Percentiles rank a stretch among this genome's conserved stretches.
These are phyloP conservation scores for Pythium aquatile DNA, from an alignment of 352 stramenopile species.

Conservation along the genomic window DNA sequence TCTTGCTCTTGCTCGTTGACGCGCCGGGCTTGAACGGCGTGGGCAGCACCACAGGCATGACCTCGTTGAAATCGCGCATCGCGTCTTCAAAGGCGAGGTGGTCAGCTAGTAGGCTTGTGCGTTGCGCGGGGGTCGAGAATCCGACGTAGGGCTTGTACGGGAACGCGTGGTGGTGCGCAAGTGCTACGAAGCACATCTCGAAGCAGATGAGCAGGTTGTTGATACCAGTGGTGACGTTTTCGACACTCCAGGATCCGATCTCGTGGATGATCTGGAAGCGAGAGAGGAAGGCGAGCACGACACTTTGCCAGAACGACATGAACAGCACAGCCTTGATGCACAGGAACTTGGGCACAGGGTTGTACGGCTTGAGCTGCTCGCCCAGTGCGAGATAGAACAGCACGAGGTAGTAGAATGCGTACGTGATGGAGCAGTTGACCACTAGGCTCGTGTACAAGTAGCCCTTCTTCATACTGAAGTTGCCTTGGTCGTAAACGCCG, in stretches of 20 bases:
- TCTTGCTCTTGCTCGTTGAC: slow-evolving; percentile 61
- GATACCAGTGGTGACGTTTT: slow-evolving; percentile 96
- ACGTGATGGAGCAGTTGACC: slow-evolving; percentile 95
- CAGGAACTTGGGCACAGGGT: slow-evolving; percentile 97
- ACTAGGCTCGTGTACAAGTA: slow-evolving; percentile 94
- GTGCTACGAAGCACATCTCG: slow-evolving; percentile 97
- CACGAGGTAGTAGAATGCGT: slow-evolving; percentile 97
- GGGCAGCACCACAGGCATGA: slow-evolving; percentile 85
- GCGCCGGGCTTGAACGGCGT: slow-evolving; percentile 75
- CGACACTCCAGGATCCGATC: slow-evolving; percentile 91
- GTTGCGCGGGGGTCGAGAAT: slow-evolving; percentile 40
- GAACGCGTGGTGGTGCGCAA: slow-evolving; percentile 97
- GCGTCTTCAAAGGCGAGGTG: slow-evolving; percentile 93
- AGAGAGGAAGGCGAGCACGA: slow-evolving; percentile 89
- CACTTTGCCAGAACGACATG: slow-evolving; percentile 98
- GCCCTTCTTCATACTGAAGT: slow-evolving; percentile 77
- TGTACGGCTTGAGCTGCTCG: slow-evolving; percentile 89
- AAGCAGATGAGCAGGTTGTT: slow-evolving; percentile 99
- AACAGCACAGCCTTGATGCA: slow-evolving; percentile 99
- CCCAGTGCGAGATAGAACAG: slow-evolving; percentile 96
- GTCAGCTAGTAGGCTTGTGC: slow-evolving; percentile 86
- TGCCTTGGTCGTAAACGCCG: slow-evolving; percentile 78
- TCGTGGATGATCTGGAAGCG: slow-evolving; percentile 89
- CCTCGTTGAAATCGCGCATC: slow-evolving; percentile 92
- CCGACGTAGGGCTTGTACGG: slow-evolving; percentile 84